Base-by-base conservation (phyloP, 139 green algal genomes). In the Prasinococcaceae sp. region DNA sequence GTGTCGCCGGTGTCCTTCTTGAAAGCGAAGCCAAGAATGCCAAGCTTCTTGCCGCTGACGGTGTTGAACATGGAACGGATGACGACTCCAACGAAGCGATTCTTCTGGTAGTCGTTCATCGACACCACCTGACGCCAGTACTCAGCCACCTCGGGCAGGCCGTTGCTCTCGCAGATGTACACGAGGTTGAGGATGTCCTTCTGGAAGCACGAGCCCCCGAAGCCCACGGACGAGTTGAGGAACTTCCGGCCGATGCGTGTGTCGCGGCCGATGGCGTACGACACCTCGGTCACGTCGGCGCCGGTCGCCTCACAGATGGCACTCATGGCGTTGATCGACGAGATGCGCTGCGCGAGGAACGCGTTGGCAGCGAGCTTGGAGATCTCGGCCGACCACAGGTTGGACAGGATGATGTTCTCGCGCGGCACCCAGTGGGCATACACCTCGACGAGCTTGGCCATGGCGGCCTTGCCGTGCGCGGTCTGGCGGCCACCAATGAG, bases 81-180 rank as follows among this genome's bases (percentile, higher is more conserved):
- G 30, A 99, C 74, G 17, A 46, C 9, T 5, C 92, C 78, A 24
- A 99, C 92, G 67, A 96, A 99, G 25, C 68, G 53, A 14, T 82
- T 62, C 80, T 99, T 99, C 81, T 98, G 92, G 73, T 92, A 97
- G 73, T 99, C 87, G 65, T 98, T 98, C 75, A 98, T 96, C 23
- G 60, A 55, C 20, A 95, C 78, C 23, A 68, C 51, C 41, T 60
- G 50, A 26, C 63, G 26, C 90, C 90, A 98, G 82, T 98, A 98
- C 28, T 93, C 72, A 1, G 87, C 85, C 25, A 97, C 87, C 63
- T 94, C 74, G 50, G 85, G 74, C 6, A 99, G 75, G 24, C 89
- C 89, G 4, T 89, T 72, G 3, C 62, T 85, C 50, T 77, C 66
- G 30, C 68, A 77, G 64, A 99, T 94, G 72, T 99, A 99, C 24